Base-by-base conservation (phyloP, 2,329 filamentous ascomycete genomes). In the Aspergillus fructus region DNA sequence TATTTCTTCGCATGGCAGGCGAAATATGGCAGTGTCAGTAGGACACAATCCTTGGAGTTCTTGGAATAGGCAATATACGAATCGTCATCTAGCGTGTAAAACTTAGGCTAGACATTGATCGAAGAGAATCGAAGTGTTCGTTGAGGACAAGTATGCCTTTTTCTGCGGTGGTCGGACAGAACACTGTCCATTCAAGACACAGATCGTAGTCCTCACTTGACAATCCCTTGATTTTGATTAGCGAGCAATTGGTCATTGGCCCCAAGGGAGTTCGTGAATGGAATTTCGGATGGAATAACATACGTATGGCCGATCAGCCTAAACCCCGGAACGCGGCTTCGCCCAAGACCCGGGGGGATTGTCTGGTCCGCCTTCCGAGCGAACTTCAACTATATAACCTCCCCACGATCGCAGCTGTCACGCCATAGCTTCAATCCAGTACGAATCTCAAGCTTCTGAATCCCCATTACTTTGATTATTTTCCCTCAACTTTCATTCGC, bases 1-100 rank as follows among this genome's bases (percentile, higher is more conserved):
- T 99, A 99, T 74, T 99, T 97, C 74, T 97, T 97, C 72, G 93
- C 93, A 1, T 99, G 94, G 93, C 93, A 97, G 77, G 91, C 91
- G 55, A 97, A 97, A 78, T 97, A 96, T 71, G 94, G 94, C 12
- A 92, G 88, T 67, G 88, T 93, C 21, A 90, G 79, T 62, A 71
- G 69, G 48, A 65, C 68, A 61, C 30, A 30, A 59, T 6, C 43
- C 47, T 42, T 68, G 55, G 55, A 21, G 4, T 37, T 37, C n/a
- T 11, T 39, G 17, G 33, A 13, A 8, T 24, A 21, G n/a, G 51
- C 17, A 7, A 11, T 39, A 13, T 11, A 39, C n/a, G 15, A 17
- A 3, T 17, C 37, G 5, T 46, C 15, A 15, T n/a, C 27, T n/a
- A 24, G 11, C 12, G 12, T 42, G 17, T 21, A 21, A 11, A 37